Base-by-base conservation (phyloP, 1,284 basidiomycete species). In the Somion occarium region DNA sequence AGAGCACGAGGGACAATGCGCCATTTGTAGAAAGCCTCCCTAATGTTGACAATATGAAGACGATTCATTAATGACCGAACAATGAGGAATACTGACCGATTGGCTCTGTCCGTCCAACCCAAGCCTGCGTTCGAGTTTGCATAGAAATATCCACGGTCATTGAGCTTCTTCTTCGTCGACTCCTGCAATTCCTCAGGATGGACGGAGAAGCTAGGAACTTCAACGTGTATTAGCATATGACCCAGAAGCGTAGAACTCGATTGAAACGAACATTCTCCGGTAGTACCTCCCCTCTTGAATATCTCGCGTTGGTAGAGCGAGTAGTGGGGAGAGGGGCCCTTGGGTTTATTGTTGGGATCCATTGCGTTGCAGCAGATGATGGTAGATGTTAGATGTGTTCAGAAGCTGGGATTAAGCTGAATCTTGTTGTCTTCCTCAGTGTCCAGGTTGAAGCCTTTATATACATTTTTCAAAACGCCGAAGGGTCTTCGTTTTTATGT, bases 51-150 rank as follows among this genome's bases (percentile, higher is more conserved):
- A 5, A 25, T 11, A 37, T 49, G 12, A 56, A 15, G 15, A 15
- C 15, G 7, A 7, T 15, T 34, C 30, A 7, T 43, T 22, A 43
- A 23, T 5, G 20, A 43, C 7, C 45, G n/a, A n/a, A n/a, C n/a
- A n/a, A n/a, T n/a, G n/a, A n/a, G 13, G 13, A 23, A 22, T 5
- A 22, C 66, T 50, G 56, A 71, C 69, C 76, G 67, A 61, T 83
- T 82, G 0, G 78, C 76, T 48, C 69, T 65, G 62, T 80, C 74
- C 0, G 80, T 82, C 73, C 75, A 78, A 38, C 75, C 76, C 1
- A 80, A 56, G 0, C 79, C 79, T 2, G 80, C 79, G 56, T 82
- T 80, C 3, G 78, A 79, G 62, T 74, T 75, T 3, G 79, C 79
- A 54, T 81, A 81, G 51, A 75, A 75, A 62, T 77, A 81, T 2